Evolutionary conservation across 768 basidiomycete species (phyloP), one percentile per base, ranked within the genome.

Genomic region (Lepiota brunneoincarnata): DNA sequence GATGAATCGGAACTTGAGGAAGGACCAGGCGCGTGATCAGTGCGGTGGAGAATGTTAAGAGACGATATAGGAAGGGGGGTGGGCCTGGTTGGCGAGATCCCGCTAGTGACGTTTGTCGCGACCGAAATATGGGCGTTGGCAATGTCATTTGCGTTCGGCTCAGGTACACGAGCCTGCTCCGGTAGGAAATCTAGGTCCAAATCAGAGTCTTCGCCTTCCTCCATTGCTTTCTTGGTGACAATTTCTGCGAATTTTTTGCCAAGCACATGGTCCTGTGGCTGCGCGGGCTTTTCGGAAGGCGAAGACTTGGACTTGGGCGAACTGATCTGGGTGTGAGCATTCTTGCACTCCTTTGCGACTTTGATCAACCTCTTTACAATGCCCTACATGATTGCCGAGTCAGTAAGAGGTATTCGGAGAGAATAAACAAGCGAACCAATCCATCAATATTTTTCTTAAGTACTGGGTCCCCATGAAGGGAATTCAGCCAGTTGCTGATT

Each of bases 341-440:
- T 79, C 69, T 87, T 91, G 66, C 90, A 90, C 50, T 91, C 87
- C 60, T 89, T 84, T 36, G 87, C 86, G 39, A 93, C 84, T 62
- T 91, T 93, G 69, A 88, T 85, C 55, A 96, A 72, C 60, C 88
- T 86, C 55, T 84, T 82, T 31, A 94, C 87, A 57, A 93, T 89
- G 61, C 80, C 85, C 90, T 93, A 58, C 24, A 28, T 36, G 17
- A 9, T 40, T 36, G 37, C 38, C 24, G 36, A 34, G 45, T 49
- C 58, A 24, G 62, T 57, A 41, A 52, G 45, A 43, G 34, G 34
- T 23, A 42, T 49, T 50, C 48, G 51, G 39, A 38, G 41, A 59
- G 37, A 62, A 45, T 39, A 44, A 55, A 39, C 42, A 26, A 26
- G 48, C 55, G 75, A 86, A 93, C 91, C 74, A 84, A 59, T 38